phyloP scores from a whole-genome alignment of 768 basidiomycete genomes.

The Rhodotorula diobovata region DNA sequence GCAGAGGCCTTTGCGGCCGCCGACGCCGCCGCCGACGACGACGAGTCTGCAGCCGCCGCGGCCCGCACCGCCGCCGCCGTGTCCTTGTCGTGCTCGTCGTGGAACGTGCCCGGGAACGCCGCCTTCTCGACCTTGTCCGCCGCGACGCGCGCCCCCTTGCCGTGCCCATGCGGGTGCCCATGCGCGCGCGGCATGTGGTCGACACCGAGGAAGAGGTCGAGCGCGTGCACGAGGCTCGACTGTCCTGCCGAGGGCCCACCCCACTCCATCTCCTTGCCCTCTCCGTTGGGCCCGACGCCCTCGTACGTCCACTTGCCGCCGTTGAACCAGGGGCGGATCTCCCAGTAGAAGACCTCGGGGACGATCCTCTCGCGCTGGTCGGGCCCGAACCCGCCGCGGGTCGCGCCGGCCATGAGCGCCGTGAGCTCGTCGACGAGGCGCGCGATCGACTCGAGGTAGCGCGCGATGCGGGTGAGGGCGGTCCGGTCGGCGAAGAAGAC shows the following conservation, averaged over 20 bases:
- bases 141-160: background rate
- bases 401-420: conserved; percentile 60
- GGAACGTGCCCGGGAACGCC: background rate
- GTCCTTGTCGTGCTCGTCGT: conserved; percentile 6
- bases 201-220: conserved; percentile 69
- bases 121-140: background rate
- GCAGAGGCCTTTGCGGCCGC: background rate
- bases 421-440: conserved; percentile 63
- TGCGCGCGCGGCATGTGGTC: conserved; percentile 50
- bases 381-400: conserved; percentile 53
- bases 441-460: conserved; percentile 63
- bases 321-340: conserved; percentile 86
- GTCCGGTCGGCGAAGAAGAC: conserved; percentile 70
- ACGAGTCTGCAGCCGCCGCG: background rate
- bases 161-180: background rate
- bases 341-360: conserved; percentile 76
- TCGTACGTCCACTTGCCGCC: conserved; percentile 77
- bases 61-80: conserved; percentile 14
- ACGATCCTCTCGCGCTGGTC: conserved; percentile 49
- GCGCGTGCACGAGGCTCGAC: conserved; percentile 77
- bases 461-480: conserved; percentile 62
- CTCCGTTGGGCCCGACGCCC: conserved; percentile 57
- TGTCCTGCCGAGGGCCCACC: conserved; percentile 88
- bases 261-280: conserved; percentile 48
- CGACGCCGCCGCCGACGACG: no score